A percentile compares a stretch with the other conserved stretches of the same genome.
phyloP scores from a whole-genome alignment of 2,329 filamentous ascomycete species.

The Nemania serpens region DNA sequence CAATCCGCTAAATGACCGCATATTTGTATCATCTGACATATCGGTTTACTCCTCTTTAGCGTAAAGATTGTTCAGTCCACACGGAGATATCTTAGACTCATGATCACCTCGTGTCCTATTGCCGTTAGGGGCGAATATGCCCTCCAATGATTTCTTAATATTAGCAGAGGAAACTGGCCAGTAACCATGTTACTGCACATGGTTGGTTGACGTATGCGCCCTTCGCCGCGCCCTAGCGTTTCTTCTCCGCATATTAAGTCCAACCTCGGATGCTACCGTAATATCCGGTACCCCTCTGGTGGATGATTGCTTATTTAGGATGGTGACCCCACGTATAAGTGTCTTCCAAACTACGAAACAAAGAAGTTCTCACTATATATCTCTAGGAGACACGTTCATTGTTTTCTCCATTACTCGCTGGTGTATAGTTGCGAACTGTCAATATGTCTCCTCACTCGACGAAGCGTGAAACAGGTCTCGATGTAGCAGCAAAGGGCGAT shows the following conservation, averaged over 20 bases:
- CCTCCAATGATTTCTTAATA: neutral
- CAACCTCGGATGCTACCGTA: neutral
- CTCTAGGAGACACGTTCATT: neutral
- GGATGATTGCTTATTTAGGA: neutral
- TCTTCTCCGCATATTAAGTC: constrained; percentile 20
- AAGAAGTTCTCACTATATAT: neutral
- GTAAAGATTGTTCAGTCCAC: neutral
- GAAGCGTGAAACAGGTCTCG: constrained; percentile 10
- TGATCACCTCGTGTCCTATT: neutral
- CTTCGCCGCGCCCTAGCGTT: constrained; percentile 3
- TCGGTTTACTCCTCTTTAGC: too few species aligned
- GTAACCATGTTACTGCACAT: neutral
- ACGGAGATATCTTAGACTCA: neutral
- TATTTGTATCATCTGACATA: too few species aligned
- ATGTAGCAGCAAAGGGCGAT: constrained; percentile 19
- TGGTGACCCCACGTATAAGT: neutral
- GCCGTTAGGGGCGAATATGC: neutral
- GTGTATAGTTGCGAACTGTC: neutral
- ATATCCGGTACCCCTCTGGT: constrained; percentile 17
- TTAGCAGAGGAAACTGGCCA: too few species aligned
- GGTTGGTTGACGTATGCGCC: constrained; percentile 9
- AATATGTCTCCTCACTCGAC: constrained; percentile 31
- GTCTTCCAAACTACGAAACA: neutral
- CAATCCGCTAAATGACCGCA: too few species aligned
- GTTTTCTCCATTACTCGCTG: neutral